These are phyloP conservation scores for Truncatella angustata DNA, from an alignment of 2,329 filamentous ascomycete species.

Conservation along the genomic window DNA sequence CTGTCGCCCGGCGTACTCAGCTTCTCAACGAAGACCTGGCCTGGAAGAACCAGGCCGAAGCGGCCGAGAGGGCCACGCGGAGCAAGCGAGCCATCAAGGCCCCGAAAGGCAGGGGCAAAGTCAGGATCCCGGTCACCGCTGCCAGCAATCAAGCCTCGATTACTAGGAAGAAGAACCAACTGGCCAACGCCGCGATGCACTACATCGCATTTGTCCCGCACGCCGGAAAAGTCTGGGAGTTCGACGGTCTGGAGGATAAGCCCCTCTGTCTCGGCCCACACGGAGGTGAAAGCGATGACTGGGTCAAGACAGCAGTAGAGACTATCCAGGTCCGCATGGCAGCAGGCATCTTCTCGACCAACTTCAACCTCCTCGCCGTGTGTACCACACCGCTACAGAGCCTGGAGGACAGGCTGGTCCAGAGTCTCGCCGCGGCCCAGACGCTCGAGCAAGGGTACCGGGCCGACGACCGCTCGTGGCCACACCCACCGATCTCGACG, in stretches of 20 bases:
- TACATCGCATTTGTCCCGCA: constrained; percentile 87
- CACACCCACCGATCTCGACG: constrained; percentile 13
- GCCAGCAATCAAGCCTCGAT: neutral
- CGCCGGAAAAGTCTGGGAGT: constrained; percentile 75
- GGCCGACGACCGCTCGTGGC: constrained; percentile 29
- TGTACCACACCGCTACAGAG: constrained; percentile 61
- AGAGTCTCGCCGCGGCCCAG: constrained; percentile 37
- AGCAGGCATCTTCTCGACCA: constrained; percentile 57
- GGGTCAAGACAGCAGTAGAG: constrained; percentile 64
- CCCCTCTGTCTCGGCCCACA: constrained; percentile 62
- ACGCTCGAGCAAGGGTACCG: constrained; percentile 28
- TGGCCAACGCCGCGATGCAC: constrained; percentile 68
- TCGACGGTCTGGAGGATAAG: constrained; percentile 77
- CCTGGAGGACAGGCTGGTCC: constrained; percentile 45
- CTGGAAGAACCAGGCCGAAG: constrained; percentile 55
- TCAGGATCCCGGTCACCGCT: neutral
- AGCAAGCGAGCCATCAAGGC: constrained; percentile 13
- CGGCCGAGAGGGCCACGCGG: constrained; percentile 29
- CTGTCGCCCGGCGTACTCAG: constrained; percentile 77
- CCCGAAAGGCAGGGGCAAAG: constrained; percentile 32
- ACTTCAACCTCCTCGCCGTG: constrained; percentile 77
- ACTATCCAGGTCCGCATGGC: constrained; percentile 68
- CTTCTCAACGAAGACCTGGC: constrained; percentile 69
- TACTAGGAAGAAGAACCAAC: constrained; percentile 36
- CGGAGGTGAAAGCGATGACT: constrained; percentile 45